Conservation (phyloP, 2,329 filamentous ascomycete genomes). For the Botrytis deweyae region DNA sequence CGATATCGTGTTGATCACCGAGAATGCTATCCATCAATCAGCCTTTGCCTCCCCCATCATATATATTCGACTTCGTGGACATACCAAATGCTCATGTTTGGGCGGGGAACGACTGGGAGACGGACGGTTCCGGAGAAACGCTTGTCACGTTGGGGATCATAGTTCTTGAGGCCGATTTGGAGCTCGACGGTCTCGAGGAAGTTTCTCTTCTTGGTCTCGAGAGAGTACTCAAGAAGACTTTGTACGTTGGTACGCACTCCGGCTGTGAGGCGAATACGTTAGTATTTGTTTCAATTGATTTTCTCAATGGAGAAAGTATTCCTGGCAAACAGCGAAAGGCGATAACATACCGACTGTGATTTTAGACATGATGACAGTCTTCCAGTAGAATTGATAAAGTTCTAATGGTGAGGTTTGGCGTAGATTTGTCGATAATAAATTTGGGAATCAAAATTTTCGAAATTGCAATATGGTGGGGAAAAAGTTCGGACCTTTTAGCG, state of each 20-base stretch:
- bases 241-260: conserved; percentile 94
- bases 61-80: conserved; percentile 36
- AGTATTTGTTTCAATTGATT: conserved; percentile 13
- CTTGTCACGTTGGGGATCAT: conserved; percentile 99
- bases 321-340: conserved; percentile 10
- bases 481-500: conserved; percentile 10
- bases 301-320: neutral
- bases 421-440: conserved; percentile 27
- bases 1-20: conserved; percentile 96
- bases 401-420: conserved; percentile 72
- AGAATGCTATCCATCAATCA: conserved; percentile 60
- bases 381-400: conserved; percentile 67
- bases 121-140: conserved; percentile 99
- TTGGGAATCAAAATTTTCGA: conserved; percentile 12
- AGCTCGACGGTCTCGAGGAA: conserved; percentile 94
- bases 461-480: conserved; percentile 18
- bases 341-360: conserved; percentile 67
- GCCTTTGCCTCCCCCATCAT: conserved; percentile 25
- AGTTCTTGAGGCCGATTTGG: conserved; percentile 96
- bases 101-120: conserved; percentile 87
- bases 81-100: conserved; percentile 83
- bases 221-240: conserved; percentile 92
- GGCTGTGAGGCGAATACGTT: conserved; percentile 56
- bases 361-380: conserved; percentile 87
- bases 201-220: conserved; percentile 95